Base-by-base conservation (phyloP, 257 asterid genomes). In the Salvia hispanica region DNA sequence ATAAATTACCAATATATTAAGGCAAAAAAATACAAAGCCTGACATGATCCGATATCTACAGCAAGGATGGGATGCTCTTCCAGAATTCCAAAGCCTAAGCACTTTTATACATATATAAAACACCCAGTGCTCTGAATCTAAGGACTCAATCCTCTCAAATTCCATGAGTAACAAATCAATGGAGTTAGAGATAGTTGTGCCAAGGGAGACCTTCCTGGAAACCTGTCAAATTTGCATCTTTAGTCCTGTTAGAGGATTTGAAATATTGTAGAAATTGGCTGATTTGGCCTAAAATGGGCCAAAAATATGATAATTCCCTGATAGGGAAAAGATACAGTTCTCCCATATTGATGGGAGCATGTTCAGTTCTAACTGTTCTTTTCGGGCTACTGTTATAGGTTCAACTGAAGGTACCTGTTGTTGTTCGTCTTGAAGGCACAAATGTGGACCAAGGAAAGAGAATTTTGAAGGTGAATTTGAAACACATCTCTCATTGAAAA, bases 401-500 rank as follows among this genome's bases (percentile, higher is more conserved):
- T 77, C 84, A 92, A 85, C 74, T 90, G 78, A 86, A 93, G 79
- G 98, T 90, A 68, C 98, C 96, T 11, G 97, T 93, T 13, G 78
- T 93, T 48, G 98, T 93, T 66, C 96, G 98, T 64, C 96, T 93
- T 47, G 98, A 93, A 81, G 98, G 98, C 62, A 93, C 98, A 74
- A 93, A 93, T 36, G 98, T 93, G 12, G 98, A 93, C 78, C 94
- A 85, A 72, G 97, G 97, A 60, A 92, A 88, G 85, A 88, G 97
- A 83, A 92, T 92, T 74, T 84, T 92, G 69, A 92, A 86, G 98
- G 98, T 92, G 78, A 69, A 67, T 61, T 63, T 9, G 9, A 28
- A 31, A 57, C 57, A 31, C 58, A 54, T 36, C 0, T 2, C 46
- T n/a, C 45, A n/a, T 59, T n/a, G 4, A 4, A 42, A 44, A 48